Evolutionary conservation across 169 alveolate species (phyloP).

Genomic region (Plasmodium coatneyi): DNA sequence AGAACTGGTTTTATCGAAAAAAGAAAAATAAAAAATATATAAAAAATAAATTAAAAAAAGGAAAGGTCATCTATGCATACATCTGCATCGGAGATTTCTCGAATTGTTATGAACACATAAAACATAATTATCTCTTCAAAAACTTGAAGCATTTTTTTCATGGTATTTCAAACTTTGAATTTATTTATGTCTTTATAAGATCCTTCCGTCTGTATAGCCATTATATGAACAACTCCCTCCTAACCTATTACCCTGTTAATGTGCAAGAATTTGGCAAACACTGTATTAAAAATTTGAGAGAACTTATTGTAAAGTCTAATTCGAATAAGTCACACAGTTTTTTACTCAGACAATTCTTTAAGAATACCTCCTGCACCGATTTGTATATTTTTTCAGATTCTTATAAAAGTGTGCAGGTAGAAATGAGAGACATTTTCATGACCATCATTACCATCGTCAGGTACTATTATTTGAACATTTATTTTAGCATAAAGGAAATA

Average conservation of each 20-base stretch:
- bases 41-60: conserved; percentile 65
- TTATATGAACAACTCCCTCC: conserved; percentile 33
- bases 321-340: conserved; percentile 5
- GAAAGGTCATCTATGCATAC: conserved; percentile 60
- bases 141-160: conserved; percentile 41
- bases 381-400: conserved; percentile 63
- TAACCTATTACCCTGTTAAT: conserved; percentile 69
- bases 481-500: conserved; percentile 50
- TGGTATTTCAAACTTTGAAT: conserved; percentile 57
- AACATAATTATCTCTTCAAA: conserved; percentile 69
- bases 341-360: conserved; percentile 48
- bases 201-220: conserved; percentile 55
- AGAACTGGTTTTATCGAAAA: conserved; percentile 52
- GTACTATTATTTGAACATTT: conserved; percentile 56
- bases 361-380: conserved; percentile 9
- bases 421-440: conserved; percentile 64
- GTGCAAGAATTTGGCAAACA: conserved; percentile 32
- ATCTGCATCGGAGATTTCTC: conserved; percentile 74
- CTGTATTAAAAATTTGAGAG: conserved; percentile 48
- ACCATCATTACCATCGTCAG: conserved; percentile 58
- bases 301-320: conserved; percentile 34
- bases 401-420: conserved; percentile 61
- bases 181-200: conserved; percentile 72
- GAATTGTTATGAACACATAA: conserved; percentile 68
- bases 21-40: conserved; percentile 50